phyloP scores from a whole-genome alignment of 345 rosid genomes.

The Acer saccharum region DNA sequence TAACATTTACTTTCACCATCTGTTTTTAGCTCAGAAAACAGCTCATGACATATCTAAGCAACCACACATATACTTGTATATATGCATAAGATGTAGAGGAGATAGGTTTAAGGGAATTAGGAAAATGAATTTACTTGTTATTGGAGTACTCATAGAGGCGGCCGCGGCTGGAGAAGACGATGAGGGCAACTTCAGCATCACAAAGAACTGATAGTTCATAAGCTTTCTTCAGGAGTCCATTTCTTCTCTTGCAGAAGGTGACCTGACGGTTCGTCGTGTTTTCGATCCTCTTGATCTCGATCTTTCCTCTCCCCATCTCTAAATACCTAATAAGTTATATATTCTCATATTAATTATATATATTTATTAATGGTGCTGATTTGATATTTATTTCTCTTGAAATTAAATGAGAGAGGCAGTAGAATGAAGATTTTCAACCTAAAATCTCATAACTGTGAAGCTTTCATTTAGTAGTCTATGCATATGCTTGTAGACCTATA shows the following conservation, averaged over 20 bases:
- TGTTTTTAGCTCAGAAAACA: background rate
- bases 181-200: conserved; percentile 91
- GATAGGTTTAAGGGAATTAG: no score
- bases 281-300: conserved; percentile 95
- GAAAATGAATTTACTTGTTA: conserved; percentile 58
- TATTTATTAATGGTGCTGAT: no score
- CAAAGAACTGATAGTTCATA: conserved; percentile 87
- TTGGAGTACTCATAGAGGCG: conserved; percentile 96
- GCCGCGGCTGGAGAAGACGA: conserved; percentile 95
- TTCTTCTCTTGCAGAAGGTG: conserved; percentile 95
- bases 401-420: no score
- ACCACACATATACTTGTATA: background rate
- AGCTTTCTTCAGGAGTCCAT: conserved; percentile 89
- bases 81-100: background rate
- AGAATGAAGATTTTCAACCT: background rate
- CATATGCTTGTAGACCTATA: background rate
- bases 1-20: background rate
- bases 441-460: no score
- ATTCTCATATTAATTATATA: background rate
- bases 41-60: background rate
- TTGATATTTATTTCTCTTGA: no score
- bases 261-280: conserved; percentile 94
- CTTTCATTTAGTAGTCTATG: background rate
- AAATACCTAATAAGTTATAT: background rate
- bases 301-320: conserved; percentile 95